A percentile compares a stretch with the other conserved stretches of the same genome.
phyloP scores from a whole-genome alignment of 2,329 filamentous ascomycete genomes.

The Diaporthe ilicicola region DNA sequence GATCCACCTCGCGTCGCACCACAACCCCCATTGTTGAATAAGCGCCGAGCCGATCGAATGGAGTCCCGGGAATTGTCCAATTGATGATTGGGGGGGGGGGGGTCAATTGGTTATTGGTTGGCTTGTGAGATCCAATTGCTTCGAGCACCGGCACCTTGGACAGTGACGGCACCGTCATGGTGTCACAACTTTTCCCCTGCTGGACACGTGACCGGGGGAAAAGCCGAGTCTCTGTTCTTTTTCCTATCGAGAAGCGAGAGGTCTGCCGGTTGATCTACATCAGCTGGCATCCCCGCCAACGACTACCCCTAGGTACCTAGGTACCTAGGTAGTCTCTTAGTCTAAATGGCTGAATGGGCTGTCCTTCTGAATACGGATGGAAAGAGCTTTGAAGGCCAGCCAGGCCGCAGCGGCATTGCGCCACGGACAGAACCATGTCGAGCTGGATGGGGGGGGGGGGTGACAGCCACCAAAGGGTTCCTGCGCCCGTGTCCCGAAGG shows the following conservation, averaged over 20 bases:
- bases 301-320: no score
- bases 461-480: constrained; percentile 22
- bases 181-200: background rate
- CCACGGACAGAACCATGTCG: constrained; percentile 19
- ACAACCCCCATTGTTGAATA: background rate
- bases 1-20: constrained; percentile 16
- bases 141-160: background rate
- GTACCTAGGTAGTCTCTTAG: no score
- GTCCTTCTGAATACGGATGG: background rate
- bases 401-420: background rate
- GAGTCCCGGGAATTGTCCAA: constrained; percentile 13
- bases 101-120: no score
- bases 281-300: no score
- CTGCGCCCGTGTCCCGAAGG: constrained; percentile 10
- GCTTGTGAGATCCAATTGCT: background rate
- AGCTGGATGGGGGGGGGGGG: constrained; percentile 18
- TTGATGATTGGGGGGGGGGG: background rate
- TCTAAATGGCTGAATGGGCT: background rate
- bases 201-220: constrained; percentile 17
- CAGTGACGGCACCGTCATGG: background rate
- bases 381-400: background rate
- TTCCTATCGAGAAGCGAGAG: background rate
- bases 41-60: constrained; percentile 20
- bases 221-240: background rate
- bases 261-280: background rate